Evolutionary conservation across 352 stramenopile species (phyloP).

Genomic region (Phytophthora hybrid): DNA sequence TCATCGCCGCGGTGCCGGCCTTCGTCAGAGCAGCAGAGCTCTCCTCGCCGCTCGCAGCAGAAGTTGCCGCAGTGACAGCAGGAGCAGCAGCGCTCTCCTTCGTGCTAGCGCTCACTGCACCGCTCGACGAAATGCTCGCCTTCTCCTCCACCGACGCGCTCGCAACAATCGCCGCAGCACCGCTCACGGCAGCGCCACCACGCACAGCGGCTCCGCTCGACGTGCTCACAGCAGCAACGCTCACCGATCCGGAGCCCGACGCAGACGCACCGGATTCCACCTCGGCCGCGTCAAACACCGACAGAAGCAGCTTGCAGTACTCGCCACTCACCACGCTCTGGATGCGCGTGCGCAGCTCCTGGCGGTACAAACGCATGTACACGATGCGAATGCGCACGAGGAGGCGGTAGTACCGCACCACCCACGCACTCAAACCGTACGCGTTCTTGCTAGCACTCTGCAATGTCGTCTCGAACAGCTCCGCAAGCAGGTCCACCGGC

Average conservation of each 20-base stretch:
- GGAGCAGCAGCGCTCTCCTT: no score
- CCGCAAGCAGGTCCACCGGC: slow-evolving; percentile 39
- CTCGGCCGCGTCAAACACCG: slow-evolving; percentile 11
- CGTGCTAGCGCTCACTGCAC: no score
- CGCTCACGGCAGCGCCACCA: no score
- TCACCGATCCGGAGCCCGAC: not conserved
- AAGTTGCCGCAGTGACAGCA: no score
- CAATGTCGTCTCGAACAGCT: slow-evolving; percentile 47
- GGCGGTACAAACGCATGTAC: slow-evolving; percentile 61
- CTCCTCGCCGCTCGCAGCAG: no score
- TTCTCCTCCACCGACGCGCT: no score
- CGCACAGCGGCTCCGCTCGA: no score
- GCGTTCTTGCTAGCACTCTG: slow-evolving; percentile 39
- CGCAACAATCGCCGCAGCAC: no score
- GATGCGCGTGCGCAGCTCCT: slow-evolving; percentile 32
- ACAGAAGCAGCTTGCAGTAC: slow-evolving; percentile 10
- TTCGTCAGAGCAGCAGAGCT: no score
- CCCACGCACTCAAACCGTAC: slow-evolving; percentile 16
- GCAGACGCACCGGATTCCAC: not conserved
- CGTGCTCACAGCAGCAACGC: not conserved
- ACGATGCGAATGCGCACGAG: slow-evolving; percentile 31
- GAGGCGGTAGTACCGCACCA: slow-evolving; percentile 38
- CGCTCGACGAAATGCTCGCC: no score
- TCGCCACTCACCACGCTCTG: slow-evolving; percentile 20
- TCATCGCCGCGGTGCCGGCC: no score